Evolutionary conservation across 306 rosid genomes (phyloP).

Genomic region (Notholithocarpus densiflorus): DNA sequence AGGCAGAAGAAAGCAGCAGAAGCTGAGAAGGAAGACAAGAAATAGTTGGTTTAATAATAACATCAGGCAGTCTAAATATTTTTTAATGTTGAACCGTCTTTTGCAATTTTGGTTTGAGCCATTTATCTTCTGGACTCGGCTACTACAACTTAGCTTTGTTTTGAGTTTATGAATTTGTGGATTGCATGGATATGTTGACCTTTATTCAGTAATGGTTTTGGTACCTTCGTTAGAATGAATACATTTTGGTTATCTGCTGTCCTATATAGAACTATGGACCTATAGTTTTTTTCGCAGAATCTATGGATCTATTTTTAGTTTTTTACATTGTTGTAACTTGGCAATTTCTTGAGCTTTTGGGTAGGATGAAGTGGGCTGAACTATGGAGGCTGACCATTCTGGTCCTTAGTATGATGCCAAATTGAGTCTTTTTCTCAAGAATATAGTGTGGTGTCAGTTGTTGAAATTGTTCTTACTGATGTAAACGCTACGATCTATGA

Average conservation of each 20-base stretch:
- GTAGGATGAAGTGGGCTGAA: too few relatives aligned
- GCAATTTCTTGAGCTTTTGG: too few relatives aligned
- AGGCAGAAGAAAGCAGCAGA: conserved; percentile 58
- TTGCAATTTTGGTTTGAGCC: neutral
- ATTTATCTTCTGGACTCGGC: neutral
- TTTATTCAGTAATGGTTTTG: neutral
- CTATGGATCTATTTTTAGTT: neutral
- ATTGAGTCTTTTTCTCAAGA: too few relatives aligned
- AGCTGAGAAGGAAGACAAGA: conserved; percentile 69
- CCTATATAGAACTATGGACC: neutral
- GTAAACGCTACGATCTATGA: too few relatives aligned
- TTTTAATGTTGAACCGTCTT: neutral
- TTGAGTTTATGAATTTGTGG: neutral
- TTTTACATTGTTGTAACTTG: neutral
- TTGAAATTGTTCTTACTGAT: too few relatives aligned
- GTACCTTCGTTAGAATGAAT: neutral
- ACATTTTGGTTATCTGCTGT: neutral
- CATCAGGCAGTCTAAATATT: neutral
- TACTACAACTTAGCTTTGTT: neutral
- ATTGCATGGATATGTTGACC: neutral
- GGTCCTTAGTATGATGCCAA: too few relatives aligned
- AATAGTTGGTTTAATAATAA: conserved; percentile 14
- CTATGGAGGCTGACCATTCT: too few relatives aligned
- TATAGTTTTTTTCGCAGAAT: too few relatives aligned
- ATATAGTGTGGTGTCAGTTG: too few relatives aligned